A percentile compares a stretch with the other conserved stretches of the same genome.
phyloP scores from a whole-genome alignment of 1,284 basidiomycete species.

The Leccinum solheimii region DNA sequence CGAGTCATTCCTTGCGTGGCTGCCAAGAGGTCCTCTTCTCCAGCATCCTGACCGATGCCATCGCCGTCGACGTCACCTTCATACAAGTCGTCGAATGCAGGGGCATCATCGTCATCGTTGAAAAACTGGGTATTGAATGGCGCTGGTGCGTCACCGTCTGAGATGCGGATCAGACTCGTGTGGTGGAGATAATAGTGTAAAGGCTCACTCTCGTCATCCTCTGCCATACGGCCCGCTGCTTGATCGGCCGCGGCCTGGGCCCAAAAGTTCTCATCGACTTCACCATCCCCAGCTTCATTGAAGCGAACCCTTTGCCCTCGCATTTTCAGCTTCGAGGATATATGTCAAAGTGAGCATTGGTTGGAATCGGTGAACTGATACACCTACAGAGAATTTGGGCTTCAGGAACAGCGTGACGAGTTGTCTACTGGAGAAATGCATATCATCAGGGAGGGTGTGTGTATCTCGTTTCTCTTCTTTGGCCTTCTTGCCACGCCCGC shows the following conservation, averaged over 20 bases:
- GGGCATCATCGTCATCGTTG: slow-evolving; percentile 88
- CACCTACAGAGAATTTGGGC: slow-evolving; percentile 84
- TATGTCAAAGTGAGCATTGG: slow-evolving; percentile 7
- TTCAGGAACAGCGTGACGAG: slow-evolving; percentile 93
- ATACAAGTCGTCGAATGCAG: slow-evolving; percentile 71
- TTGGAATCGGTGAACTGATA: slow-evolving; percentile 2
- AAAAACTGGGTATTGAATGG: slow-evolving; percentile 98
- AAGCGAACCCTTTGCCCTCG: slow-evolving; percentile 62
- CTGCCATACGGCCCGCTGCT: slow-evolving; percentile 55
- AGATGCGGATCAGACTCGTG: slow-evolving; percentile 7
- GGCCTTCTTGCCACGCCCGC: slow-evolving; percentile 45
- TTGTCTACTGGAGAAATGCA: slow-evolving; percentile 93
- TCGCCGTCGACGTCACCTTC: slow-evolving; percentile 59
- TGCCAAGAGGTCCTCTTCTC: slow-evolving; percentile 85
- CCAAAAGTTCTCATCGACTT: slow-evolving; percentile 95
- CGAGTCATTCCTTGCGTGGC: slow-evolving; percentile 79
- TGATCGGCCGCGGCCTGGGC: slow-evolving; percentile 86
- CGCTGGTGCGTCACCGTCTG: slow-evolving; percentile 51
- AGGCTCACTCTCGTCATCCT: slow-evolving; percentile 63
- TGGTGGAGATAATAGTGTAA: neutral
- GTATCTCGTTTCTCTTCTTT: slow-evolving; percentile 68
- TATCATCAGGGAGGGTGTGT: slow-evolving; percentile 91
- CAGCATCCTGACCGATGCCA: slow-evolving; percentile 51
- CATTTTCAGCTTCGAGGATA: slow-evolving; percentile 69
- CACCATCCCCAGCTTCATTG: slow-evolving; percentile 68